These are phyloP conservation scores for Aspergillus sp. DNA, from an alignment of 2,329 filamentous ascomycete species.

Conservation along the genomic window DNA sequence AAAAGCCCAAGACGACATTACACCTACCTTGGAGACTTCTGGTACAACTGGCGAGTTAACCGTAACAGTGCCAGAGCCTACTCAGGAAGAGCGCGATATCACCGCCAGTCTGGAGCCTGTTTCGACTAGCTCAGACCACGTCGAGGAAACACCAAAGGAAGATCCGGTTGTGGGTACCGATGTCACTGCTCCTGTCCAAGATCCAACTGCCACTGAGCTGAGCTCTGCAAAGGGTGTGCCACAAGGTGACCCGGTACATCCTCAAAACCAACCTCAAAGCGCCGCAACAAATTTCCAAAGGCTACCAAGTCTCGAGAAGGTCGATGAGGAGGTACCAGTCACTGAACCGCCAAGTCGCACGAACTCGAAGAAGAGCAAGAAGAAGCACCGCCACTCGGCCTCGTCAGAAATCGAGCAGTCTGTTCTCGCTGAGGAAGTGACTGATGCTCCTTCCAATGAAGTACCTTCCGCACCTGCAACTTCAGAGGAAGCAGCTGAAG, in stretches of 20 bases:
- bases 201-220: background rate
- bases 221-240: too few relatives aligned
- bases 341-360: background rate
- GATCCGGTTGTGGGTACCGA: background rate
- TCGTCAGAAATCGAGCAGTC: conserved; percentile 5
- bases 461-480: background rate
- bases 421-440: conserved; percentile 1
- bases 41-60: too few relatives aligned
- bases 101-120: background rate
- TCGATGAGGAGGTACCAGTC: background rate
- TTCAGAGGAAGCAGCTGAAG: background rate
- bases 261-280: background rate
- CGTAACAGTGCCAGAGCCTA: background rate
- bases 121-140: background rate
- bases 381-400: conserved; percentile 17
- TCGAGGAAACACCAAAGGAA: background rate
- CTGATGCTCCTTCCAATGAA: background rate
- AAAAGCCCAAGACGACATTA: background rate
- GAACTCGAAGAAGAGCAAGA: conserved; percentile 26
- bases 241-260: background rate
- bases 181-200: background rate
- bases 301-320: background rate
- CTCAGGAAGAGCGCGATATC: background rate
- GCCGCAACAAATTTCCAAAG: background rate
- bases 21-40: too few relatives aligned